Evolutionary conservation across 2,329 filamentous ascomycete genomes (phyloP).

Genomic region (Aspergillus alliaceus): DNA sequence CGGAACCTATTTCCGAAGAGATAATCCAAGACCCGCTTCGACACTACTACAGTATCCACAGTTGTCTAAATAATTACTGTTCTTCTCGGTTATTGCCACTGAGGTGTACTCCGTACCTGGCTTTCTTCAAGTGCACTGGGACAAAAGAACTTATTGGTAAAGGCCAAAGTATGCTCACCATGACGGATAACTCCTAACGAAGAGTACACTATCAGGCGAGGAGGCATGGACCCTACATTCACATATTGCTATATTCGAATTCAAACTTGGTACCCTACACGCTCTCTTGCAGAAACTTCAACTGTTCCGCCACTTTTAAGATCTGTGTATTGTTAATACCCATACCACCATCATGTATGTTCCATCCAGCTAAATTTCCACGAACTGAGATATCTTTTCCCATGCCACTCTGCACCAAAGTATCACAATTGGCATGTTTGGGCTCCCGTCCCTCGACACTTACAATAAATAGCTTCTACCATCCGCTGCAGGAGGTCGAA

Average conservation of each 20-base stretch:
- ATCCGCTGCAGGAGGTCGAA: conserved; percentile 1
- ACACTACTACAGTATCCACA: too few relatives aligned
- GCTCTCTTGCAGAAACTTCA: neutral
- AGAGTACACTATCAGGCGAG: too few relatives aligned
- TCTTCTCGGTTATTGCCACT: too few relatives aligned
- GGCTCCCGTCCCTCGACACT: neutral
- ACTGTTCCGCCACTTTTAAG: neutral
- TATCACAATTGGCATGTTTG: neutral
- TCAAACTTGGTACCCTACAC: neutral
- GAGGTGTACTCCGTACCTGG: too few relatives aligned
- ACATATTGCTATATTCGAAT: conserved; percentile 3
- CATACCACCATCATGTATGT: neutral
- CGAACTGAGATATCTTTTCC: neutral
- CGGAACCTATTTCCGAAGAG: neutral
- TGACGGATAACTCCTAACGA: too few relatives aligned
- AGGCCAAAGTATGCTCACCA: too few relatives aligned
- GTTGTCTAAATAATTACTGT: too few relatives aligned
- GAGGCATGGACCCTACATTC: neutral
- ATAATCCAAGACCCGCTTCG: neutral
- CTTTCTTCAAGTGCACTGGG: too few relatives aligned
- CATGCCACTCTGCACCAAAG: too few relatives aligned
- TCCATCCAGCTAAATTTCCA: neutral
- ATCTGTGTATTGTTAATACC: neutral
- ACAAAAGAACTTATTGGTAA: too few relatives aligned
- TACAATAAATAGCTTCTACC: neutral